Evolutionary conservation across 768 basidiomycete species (phyloP).

Genomic region (Terana coerulea): DNA sequence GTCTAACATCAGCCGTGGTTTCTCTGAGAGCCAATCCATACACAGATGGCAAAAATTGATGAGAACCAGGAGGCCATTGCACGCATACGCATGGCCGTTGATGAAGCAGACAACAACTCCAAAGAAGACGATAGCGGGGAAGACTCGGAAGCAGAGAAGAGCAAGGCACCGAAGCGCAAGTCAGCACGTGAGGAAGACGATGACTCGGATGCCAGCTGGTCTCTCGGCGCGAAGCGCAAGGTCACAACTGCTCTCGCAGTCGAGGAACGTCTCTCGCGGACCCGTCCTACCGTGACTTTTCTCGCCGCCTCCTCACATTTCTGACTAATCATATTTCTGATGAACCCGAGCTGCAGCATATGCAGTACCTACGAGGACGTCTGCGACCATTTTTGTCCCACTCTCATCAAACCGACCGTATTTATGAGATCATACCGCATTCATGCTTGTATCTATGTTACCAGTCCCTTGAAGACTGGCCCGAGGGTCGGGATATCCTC

Average conservation of each 20-base stretch:
- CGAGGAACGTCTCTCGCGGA: background rate
- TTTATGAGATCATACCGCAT: background rate
- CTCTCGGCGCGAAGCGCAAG: background rate
- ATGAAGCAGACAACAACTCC: background rate
- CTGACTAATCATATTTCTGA: background rate
- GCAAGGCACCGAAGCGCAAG: too few species aligned
- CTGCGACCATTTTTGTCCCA: background rate
- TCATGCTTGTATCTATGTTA: background rate
- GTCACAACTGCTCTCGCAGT: background rate
- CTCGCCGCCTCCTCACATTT: background rate
- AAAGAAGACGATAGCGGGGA: background rate
- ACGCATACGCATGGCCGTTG: background rate
- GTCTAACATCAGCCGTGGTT: too few species aligned
- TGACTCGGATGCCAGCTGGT: too few species aligned
- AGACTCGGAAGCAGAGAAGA: too few species aligned
- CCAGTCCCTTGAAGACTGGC: background rate
- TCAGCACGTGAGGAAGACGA: too few species aligned
- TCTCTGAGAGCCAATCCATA: too few species aligned
- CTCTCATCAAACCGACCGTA: background rate
- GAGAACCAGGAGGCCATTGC: background rate
- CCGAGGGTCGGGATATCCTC: background rate
- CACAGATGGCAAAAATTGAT: background rate
- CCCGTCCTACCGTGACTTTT: background rate
- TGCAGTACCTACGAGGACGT: background rate
- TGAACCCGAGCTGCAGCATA: background rate